Evolutionary conservation across 129 eudicot species (phyloP), one percentile per base, ranked within the genome.

Genomic region (Calendula officinalis): DNA sequence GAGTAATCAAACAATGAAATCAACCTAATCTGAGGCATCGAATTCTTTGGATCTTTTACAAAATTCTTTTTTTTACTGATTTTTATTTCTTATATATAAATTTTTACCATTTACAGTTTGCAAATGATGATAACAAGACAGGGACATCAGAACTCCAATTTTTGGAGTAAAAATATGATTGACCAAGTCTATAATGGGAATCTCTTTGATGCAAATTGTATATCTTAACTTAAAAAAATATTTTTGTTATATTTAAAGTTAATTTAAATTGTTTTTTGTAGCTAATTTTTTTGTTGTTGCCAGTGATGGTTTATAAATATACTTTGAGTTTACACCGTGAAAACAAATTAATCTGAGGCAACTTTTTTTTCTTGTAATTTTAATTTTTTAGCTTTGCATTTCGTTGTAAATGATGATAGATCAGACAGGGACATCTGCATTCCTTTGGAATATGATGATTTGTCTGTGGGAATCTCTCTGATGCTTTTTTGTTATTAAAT

Each of bases 381-480:
- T 1, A 22, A 22, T 1, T 22, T 0, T 22, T 22, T 22, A 22
- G 1, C 2, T 22, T 2, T 22, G 30, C 30, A 22, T 0, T 22
- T 22, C 30, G 14, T 54, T 44, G 85, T 83, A 83, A 60, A 43
- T 83, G 95, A 87, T 59, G 95, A 87, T 69, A 84, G 74, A 74
- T 67, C 61, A 78, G 95, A 87, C 95, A 83, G 95, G 95, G 95
- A 87, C 95, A 87, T 87, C 95, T 81, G 95, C 74, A 67, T 72
- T 77, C 78, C 63, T 6, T 54, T 32, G 11, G 80, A 13, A 22
- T 33, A 67, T 49, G 90, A 81, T 84, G 91, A 87, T 78, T 68
- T 64, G 90, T 87, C 90, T 69, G 81, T 87, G 95, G 95, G 95
- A 87, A 87, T 87, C 88, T 83, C 90, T 83, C 87, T 83, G 95